phyloP scores from a whole-genome alignment of 768 basidiomycete species.

The Pulveroboletus sp. region DNA sequence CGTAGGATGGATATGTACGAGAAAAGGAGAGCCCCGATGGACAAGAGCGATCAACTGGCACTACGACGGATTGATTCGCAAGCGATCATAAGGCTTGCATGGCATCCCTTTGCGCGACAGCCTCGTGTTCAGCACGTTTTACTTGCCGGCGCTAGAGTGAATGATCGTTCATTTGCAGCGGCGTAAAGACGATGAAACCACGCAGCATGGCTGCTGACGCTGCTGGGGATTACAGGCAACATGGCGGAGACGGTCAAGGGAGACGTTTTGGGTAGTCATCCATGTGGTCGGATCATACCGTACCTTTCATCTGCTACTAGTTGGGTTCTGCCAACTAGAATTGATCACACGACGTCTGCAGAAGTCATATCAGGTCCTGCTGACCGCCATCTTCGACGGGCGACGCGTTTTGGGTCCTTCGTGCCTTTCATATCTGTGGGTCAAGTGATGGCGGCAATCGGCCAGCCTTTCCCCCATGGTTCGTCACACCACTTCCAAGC shows the following conservation, averaged over 20 bases:
- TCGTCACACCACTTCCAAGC: not conserved
- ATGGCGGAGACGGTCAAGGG: not conserved
- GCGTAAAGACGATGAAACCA: slow-evolving; percentile 15
- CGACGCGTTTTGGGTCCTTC: not conserved
- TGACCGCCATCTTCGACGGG: not conserved
- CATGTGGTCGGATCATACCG: not conserved
- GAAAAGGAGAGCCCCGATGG: slow-evolving; percentile 18
- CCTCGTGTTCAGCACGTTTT: slow-evolving; percentile 34
- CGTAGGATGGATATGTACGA: slow-evolving; percentile 25
- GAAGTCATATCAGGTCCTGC: slow-evolving; percentile 1
- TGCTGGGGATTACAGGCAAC: not conserved
- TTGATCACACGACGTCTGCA: slow-evolving; percentile 3
- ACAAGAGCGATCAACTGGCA: slow-evolving; percentile 21
- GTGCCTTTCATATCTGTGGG: slow-evolving; percentile 15
- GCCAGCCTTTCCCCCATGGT: not conserved
- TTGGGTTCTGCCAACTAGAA: not conserved
- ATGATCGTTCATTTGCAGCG: slow-evolving; percentile 27
- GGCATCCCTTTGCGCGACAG: slow-evolving; percentile 14
- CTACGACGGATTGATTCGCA: slow-evolving; percentile 21
- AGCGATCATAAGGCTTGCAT: slow-evolving; percentile 21
- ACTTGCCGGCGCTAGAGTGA: slow-evolving; percentile 25
- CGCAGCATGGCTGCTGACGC: slow-evolving; percentile 2
- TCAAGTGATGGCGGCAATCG: slow-evolving; percentile 7
- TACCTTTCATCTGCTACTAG: not conserved
- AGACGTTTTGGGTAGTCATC: not conserved